phyloP scores from a whole-genome alignment of 345 rosid genomes.

The Eucalyptus viminalis region DNA sequence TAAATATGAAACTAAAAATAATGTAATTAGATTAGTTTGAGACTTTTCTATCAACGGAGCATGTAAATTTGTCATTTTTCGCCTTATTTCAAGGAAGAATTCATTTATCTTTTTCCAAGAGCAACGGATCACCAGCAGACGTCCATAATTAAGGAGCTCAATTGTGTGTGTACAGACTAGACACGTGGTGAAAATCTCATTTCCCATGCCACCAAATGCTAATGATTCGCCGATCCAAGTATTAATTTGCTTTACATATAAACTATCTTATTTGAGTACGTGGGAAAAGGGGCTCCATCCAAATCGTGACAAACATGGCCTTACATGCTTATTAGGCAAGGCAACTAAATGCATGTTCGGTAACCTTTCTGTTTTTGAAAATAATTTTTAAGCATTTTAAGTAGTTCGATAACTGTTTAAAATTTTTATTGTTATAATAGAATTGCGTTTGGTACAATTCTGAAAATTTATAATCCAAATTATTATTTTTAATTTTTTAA shows the following conservation, averaged over 20 bases:
- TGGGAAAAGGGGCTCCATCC: not conserved
- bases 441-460: too few relatives aligned
- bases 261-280: not conserved
- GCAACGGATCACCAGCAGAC: not conserved
- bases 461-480: too few relatives aligned
- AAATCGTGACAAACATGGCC: not conserved
- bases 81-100: not conserved
- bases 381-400: too few relatives aligned
- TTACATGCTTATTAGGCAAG: too few relatives aligned
- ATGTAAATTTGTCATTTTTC: not conserved
- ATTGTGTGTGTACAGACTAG: not conserved
- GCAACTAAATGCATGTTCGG: too few relatives aligned
- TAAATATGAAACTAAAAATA: not conserved
- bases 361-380: rapidly evolving
- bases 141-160: not conserved
- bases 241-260: not conserved
- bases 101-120: not conserved
- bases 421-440: too few relatives aligned
- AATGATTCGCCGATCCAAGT: not conserved
- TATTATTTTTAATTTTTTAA: too few relatives aligned
- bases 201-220: not conserved
- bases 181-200: not conserved
- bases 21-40: not conserved
- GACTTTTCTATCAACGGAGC: not conserved
- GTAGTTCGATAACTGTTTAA: too few relatives aligned